phyloP scores from a whole-genome alignment of 2,329 filamentous ascomycete species.

The Ascochyta pisi region DNA sequence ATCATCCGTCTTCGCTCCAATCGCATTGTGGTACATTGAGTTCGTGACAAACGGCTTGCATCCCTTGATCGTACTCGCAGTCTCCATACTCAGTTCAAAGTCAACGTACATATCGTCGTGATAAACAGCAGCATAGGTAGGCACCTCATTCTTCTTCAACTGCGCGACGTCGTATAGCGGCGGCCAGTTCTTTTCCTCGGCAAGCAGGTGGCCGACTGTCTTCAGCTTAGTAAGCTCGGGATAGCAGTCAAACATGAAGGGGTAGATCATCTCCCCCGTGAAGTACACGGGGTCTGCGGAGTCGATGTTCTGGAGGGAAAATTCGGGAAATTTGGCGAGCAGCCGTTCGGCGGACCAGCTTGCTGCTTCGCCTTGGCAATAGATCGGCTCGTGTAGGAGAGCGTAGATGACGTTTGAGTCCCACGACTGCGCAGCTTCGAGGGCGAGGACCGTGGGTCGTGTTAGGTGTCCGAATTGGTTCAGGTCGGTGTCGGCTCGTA shows the following conservation, averaged over 20 bases:
- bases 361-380: conserved; percentile 73
- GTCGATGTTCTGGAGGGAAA: conserved; percentile 48
- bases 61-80: conserved; percentile 75
- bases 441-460: conserved; percentile 69
- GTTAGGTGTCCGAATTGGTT: conserved; percentile 78
- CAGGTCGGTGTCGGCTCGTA: conserved; percentile 75
- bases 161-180: conserved; percentile 77
- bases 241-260: conserved; percentile 83
- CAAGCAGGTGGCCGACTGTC: conserved; percentile 74
- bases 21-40: conserved; percentile 82
- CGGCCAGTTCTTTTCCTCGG: conserved; percentile 73
- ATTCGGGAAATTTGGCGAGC: conserved; percentile 58
- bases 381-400: conserved; percentile 85
- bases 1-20: conserved; percentile 76
- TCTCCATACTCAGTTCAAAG: conserved; percentile 73
- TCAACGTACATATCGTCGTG: conserved; percentile 94
- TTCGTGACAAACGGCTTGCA: conserved; percentile 87
- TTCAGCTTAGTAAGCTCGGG: conserved; percentile 74
- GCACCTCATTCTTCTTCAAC: conserved; percentile 78
- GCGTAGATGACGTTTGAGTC: conserved; percentile 84
- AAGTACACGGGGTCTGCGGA: conserved; percentile 70
- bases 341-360: conserved; percentile 78
- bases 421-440: conserved; percentile 73
- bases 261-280: conserved; percentile 91
- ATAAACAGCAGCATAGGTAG: conserved; percentile 84